Conservation (phyloP, 1,284 basidiomycete genomes). For the Calocybe gambosa region DNA sequence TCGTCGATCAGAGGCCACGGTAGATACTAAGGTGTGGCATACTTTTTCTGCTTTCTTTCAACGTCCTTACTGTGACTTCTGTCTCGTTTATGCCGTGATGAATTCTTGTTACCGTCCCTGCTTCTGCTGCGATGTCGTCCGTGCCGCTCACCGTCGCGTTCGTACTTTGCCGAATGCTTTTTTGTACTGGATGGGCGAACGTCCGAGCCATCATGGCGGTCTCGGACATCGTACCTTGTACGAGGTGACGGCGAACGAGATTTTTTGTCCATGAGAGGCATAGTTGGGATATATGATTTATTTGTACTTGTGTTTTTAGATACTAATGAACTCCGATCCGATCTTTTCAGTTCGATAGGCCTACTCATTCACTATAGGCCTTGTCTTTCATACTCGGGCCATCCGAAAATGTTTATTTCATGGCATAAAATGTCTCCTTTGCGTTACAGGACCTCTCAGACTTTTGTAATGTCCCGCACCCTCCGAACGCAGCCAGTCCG, state of each 20-base stretch:
- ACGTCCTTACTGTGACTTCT: constrained; percentile 36
- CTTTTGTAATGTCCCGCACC: constrained; percentile 18
- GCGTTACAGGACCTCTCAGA: constrained; percentile 17
- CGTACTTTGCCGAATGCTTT: constrained; percentile 26
- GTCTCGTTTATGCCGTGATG: constrained; percentile 36
- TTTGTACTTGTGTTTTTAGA: constrained; percentile 12
- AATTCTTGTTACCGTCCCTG: constrained; percentile 30
- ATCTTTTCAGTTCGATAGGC: neutral
- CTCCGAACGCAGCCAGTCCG: constrained; percentile 35
- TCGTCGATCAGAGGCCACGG: neutral
- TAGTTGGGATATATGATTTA: neutral
- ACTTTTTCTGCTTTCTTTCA: constrained; percentile 60
- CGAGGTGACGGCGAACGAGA: constrained; percentile 46
- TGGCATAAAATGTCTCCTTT: constrained; percentile 14
- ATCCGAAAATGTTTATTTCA: constrained; percentile 9
- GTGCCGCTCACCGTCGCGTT: constrained; percentile 22
- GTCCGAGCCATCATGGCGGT: constrained; percentile 26
- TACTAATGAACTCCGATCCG: neutral
- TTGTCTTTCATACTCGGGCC: neutral
- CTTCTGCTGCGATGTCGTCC: constrained; percentile 33
- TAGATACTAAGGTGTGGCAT: constrained; percentile 19
- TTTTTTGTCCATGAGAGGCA: constrained; percentile 23
- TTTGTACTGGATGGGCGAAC: constrained; percentile 25
- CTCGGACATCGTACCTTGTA: constrained; percentile 34
- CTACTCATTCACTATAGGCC: neutral